Percentiles rank a stretch among this genome's conserved stretches.
Evolutionary conservation across 345 rosid genomes (phyloP).

Genomic region (Bretschneidera sinensis): DNA sequence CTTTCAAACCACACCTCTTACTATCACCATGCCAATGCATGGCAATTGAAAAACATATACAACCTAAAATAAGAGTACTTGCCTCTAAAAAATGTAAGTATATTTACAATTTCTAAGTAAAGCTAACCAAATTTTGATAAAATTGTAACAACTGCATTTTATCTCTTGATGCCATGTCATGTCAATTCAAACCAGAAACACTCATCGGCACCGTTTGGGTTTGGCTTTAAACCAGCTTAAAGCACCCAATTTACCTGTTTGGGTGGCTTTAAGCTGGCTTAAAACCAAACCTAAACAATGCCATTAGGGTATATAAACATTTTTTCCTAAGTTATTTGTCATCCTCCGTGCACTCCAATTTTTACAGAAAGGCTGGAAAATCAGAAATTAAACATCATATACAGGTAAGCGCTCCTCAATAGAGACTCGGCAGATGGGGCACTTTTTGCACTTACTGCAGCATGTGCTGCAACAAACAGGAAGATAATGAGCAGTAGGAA

Average conservation of each 20-base stretch:
- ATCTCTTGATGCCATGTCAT: background rate
- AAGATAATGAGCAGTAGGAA: slow-evolving; percentile 12
- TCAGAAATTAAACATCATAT: slow-evolving; percentile 66
- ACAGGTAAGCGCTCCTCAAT: slow-evolving; percentile 81
- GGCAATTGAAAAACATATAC: no score
- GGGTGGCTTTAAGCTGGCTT: background rate
- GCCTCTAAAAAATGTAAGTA: no score
- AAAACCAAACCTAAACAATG: no score
- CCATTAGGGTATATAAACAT: no score
- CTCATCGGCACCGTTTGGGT: no score
- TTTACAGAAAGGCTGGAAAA: background rate
- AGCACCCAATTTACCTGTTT: no score
- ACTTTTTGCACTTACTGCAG: slow-evolving; percentile 84
- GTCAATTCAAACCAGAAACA: background rate
- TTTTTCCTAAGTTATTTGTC: background rate
- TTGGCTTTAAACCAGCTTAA: no score
- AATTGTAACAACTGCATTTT: background rate
- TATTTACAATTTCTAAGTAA: background rate
- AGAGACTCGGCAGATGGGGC: slow-evolving; percentile 78
- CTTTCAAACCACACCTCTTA: no score
- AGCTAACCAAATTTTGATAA: background rate
- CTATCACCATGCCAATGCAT: no score
- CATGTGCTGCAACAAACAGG: slow-evolving; percentile 57
- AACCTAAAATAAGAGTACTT: no score
- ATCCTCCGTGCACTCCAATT: background rate